phyloP scores from a whole-genome alignment of 805 yeast species.

The Wickerhamiella dianesei region DNA sequence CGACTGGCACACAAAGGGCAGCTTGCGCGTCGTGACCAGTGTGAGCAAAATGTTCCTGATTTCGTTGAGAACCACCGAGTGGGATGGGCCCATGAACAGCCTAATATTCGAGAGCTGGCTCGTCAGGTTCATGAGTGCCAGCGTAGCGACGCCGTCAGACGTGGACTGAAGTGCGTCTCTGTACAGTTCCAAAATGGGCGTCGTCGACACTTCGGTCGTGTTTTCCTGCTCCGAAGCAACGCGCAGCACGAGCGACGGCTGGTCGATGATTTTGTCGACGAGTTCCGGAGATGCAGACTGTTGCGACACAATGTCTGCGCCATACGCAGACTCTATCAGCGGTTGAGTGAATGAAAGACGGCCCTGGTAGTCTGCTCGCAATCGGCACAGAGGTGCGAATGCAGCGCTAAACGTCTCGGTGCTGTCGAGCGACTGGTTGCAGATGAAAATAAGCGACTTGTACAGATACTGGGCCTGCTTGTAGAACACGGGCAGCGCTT shows the following conservation, averaged over 20 bases:
- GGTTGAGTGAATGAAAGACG: conserved; percentile 14
- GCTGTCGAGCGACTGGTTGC: conserved; percentile 6
- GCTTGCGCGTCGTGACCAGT: conserved; percentile 31
- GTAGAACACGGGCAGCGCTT: background rate
- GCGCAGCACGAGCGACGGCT: conserved; percentile 22
- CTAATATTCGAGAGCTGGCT: conserved; percentile 49
- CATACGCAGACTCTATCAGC: conserved; percentile 14
- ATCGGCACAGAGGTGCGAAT: conserved; percentile 15
- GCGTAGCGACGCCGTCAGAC: conserved; percentile 23
- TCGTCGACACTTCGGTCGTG: background rate
- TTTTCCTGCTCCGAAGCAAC: background rate
- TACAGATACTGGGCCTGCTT: background rate
- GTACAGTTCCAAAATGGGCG: background rate
- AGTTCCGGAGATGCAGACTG: conserved; percentile 29
- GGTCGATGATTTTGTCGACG: conserved; percentile 27
- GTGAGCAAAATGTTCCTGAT: conserved; percentile 39
- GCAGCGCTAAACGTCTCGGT: conserved; percentile 13
- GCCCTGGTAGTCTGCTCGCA: conserved; percentile 14
- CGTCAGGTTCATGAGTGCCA: conserved; percentile 50
- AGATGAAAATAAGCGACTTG: conserved; percentile 9
- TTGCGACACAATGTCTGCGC: conserved; percentile 14
- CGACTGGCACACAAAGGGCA: conserved; percentile 2
- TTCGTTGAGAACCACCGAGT: conserved; percentile 26
- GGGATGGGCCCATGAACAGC: conserved; percentile 32
- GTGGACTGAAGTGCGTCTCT: background rate